These are phyloP conservation scores for Aspergillus panamensis DNA, from an alignment of 495 filamentous ascomycete genomes.

Conservation along the genomic window DNA sequence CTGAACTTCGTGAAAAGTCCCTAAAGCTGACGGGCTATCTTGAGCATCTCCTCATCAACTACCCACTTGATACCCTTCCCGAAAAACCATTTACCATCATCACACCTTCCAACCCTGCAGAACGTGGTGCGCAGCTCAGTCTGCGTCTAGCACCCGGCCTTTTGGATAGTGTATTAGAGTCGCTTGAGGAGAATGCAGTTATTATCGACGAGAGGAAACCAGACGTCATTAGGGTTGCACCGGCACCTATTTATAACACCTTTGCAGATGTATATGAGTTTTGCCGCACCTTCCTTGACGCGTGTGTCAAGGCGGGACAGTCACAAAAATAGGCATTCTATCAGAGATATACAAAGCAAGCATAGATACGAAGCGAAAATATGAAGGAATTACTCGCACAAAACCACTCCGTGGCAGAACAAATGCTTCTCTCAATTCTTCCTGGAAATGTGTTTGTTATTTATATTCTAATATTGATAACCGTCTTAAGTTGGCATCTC, in stretches of 20 bases:
- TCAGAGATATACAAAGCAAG: not conserved
- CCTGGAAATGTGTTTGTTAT: not conserved
- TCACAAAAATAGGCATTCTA: slow-evolving; percentile 10
- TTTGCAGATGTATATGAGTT: slow-evolving; percentile 79
- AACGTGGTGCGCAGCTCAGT: slow-evolving; percentile 86
- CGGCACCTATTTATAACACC: slow-evolving; percentile 84
- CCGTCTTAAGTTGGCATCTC: not conserved
- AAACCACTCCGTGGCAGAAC: not conserved
- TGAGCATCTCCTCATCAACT: slow-evolving; percentile 59
- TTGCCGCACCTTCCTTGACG: slow-evolving; percentile 49
- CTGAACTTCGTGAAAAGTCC: slow-evolving; percentile 68
- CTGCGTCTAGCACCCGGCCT: slow-evolving; percentile 63
- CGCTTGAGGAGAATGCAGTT: slow-evolving; percentile 64
- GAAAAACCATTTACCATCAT: slow-evolving; percentile 66
- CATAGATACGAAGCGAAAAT: no score
- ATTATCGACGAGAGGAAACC: slow-evolving; percentile 88
- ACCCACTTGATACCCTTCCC: slow-evolving; percentile 34
- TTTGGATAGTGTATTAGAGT: slow-evolving; percentile 64
- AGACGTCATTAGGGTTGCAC: slow-evolving; percentile 89
- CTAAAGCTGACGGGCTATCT: slow-evolving; percentile 74
- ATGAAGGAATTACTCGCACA: no score
- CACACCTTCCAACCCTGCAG: slow-evolving; percentile 67
- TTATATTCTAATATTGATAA: not conserved
- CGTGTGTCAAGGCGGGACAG: slow-evolving; percentile 35
- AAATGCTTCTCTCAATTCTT: not conserved